Conservation (phyloP, 805 yeast species). For the Lipomyces chichibuensis region DNA sequence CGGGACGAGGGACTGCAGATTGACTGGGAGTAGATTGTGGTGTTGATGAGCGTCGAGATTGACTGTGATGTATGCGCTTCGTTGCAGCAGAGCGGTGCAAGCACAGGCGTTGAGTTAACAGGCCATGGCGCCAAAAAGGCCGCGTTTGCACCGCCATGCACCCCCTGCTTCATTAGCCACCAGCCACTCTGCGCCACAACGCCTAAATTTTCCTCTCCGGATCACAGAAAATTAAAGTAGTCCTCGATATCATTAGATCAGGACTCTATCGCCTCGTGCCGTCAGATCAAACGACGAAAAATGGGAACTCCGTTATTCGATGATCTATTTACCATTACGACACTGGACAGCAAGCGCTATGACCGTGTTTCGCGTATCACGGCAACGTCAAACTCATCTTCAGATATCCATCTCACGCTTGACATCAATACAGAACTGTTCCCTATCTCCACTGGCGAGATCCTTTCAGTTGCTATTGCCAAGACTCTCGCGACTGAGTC, state of each 20-base stretch:
- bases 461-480: conserved; percentile 84
- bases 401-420: conserved; percentile 77
- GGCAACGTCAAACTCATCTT: conserved; percentile 81
- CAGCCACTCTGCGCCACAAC: not conserved
- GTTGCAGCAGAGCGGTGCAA: not conserved
- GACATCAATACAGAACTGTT: conserved; percentile 91
- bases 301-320: conserved; percentile 83
- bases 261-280: not conserved
- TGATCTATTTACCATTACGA: conserved; percentile 83
- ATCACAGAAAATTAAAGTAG: not conserved
- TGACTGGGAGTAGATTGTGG: not conserved
- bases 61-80: not conserved
- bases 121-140: not conserved
- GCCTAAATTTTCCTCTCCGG: not conserved
- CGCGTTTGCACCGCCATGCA: not conserved
- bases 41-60: not conserved
- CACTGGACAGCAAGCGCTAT: conserved; percentile 85
- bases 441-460: conserved; percentile 76
- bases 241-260: not conserved
- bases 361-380: conserved; percentile 88
- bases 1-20: not conserved
- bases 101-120: not conserved
- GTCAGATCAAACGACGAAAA: not conserved
- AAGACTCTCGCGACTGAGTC: conserved; percentile 65
- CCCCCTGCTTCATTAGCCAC: not conserved